Conservation (phyloP, 345 rosid species). For the Toxicodendron radicans region DNA sequence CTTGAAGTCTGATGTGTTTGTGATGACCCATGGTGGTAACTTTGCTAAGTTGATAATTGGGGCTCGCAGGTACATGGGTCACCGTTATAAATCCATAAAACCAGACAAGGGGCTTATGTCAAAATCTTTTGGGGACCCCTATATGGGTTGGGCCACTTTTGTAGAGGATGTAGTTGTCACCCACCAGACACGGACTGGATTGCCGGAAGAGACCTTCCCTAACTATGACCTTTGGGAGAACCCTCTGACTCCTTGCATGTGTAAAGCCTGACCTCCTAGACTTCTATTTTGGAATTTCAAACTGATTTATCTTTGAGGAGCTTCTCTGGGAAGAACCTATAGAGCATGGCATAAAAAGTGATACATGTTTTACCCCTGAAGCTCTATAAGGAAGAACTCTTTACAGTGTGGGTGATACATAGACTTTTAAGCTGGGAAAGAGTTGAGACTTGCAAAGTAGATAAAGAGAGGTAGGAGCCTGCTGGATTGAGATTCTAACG, state of each 20-base stretch:
- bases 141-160: slow-evolving; percentile 98
- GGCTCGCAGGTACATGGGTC: slow-evolving; percentile 95
- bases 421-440: not conserved
- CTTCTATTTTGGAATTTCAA: slow-evolving; percentile 6
- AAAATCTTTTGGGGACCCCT: slow-evolving; percentile 96
- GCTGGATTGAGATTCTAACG: slow-evolving; percentile 1
- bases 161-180: slow-evolving; percentile 94
- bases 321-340: slow-evolving; percentile 15
- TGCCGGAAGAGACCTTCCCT: slow-evolving; percentile 99
- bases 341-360: slow-evolving; percentile 8
- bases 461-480: not conserved
- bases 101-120: slow-evolving; percentile 99
- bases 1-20: slow-evolving; percentile 95
- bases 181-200: slow-evolving; percentile 94
- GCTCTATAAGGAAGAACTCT: slow-evolving; percentile 3
- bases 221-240: slow-evolving; percentile 99
- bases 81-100: slow-evolving; percentile 89
- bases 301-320: slow-evolving; percentile 20
- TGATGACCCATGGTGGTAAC: slow-evolving; percentile 99
- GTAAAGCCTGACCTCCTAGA: slow-evolving; percentile 64
- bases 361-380: slow-evolving; percentile 16
- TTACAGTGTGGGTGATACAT: not conserved
- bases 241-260: slow-evolving; percentile 99
- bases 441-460: not conserved
- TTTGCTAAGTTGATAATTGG: slow-evolving; percentile 98